A percentile compares a stretch with the other conserved stretches of the same genome.
Conservation (phyloP, 305 asterid species). For the Rubia balearica region DNA sequence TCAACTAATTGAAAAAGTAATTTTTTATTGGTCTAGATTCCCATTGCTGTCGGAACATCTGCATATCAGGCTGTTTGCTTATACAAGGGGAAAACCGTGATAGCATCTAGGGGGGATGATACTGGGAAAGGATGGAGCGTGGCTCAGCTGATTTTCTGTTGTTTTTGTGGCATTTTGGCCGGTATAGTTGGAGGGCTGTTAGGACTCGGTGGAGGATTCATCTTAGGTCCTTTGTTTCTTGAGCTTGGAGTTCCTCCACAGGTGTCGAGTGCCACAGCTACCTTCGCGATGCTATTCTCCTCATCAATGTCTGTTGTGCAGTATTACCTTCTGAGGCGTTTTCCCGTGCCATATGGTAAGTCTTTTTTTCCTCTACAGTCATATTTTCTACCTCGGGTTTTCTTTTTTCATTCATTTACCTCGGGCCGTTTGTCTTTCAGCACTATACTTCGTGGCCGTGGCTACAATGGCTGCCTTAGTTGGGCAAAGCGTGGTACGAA, state of each 20-base stretch:
- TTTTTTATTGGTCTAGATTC: conserved; percentile 36
- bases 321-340: conserved; percentile 58
- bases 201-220: conserved; percentile 82
- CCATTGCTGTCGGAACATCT: conserved; percentile 56
- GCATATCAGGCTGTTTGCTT: conserved; percentile 52
- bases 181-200: conserved; percentile 71
- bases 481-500: conserved; percentile 59
- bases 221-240: conserved; percentile 58
- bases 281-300: conserved; percentile 58
- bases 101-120: conserved; percentile 46
- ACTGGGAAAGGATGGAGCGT: conserved; percentile 37
- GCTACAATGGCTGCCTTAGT: conserved; percentile 60
- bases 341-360: conserved; percentile 59
- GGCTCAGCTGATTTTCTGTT: conserved; percentile 46
- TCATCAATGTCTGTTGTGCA: conserved; percentile 76
- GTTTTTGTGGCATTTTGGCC: conserved; percentile 57
- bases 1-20: not conserved
- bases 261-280: conserved; percentile 78
- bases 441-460: conserved; percentile 51
- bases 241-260: conserved; percentile 74
- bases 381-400: not conserved
- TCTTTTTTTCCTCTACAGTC: not conserved
- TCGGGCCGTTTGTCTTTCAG: conserved; percentile 27
- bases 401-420: not conserved
- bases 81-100: conserved; percentile 46